phyloP scores from a whole-genome alignment of 768 basidiomycete species.

The Lactifluus piperatus region DNA sequence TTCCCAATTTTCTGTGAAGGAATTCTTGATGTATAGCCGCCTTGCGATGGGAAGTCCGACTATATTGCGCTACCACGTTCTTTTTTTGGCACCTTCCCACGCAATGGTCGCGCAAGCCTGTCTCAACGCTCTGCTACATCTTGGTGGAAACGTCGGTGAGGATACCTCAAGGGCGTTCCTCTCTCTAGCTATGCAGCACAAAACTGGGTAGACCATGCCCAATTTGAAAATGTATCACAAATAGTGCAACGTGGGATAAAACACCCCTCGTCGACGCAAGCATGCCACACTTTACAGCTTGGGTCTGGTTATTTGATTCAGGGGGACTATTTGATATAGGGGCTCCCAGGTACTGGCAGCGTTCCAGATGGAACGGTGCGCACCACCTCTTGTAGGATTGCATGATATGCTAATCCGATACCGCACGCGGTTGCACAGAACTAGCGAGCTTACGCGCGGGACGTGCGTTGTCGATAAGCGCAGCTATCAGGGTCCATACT shows the following conservation, averaged over 20 bases:
- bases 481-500: too few relatives aligned
- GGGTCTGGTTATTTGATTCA: background rate
- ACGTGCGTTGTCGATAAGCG: too few relatives aligned
- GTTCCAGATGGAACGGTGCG: too few relatives aligned
- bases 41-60: background rate
- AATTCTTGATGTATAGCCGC: background rate
- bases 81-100: background rate
- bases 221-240: background rate
- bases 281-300: background rate
- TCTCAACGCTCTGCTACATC: background rate
- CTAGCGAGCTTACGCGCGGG: too few relatives aligned
- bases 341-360: too few relatives aligned
- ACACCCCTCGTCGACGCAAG: background rate
- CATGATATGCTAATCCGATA: too few relatives aligned
- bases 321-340: too few relatives aligned
- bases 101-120: background rate
- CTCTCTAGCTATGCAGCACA: background rate
- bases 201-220: background rate
- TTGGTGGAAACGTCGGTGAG: background rate
- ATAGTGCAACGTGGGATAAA: background rate
- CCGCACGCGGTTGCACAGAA: too few relatives aligned
- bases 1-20: conserved; percentile 6
- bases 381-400: too few relatives aligned
- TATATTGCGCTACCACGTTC: background rate
- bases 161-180: background rate